Base-by-base conservation (phyloP, 768 basidiomycete genomes). In the Lyophyllum atratum region DNA sequence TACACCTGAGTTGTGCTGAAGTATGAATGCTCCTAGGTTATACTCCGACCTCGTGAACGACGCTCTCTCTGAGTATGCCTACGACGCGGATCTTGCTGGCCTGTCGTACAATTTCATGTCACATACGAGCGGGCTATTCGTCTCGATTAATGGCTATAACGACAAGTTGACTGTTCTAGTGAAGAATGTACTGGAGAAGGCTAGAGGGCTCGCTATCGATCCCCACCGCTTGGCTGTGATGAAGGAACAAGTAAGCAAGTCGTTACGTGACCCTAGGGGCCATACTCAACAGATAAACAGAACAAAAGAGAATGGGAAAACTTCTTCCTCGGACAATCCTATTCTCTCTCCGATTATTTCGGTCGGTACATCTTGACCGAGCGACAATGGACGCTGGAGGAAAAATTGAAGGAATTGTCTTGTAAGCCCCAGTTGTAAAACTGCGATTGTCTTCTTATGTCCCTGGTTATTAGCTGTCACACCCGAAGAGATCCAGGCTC, bases 71-170 rank as follows among this genome's bases (percentile, higher is more conserved):
- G 97, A 99, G 72, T 94, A 90, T 64, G 78, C 92, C 0, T 98
- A 98, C 68, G 89, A 95, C 66, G 97, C 97, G 11, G 89, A 91
- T 40, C 82, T 98, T 24, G 97, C 96, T 14, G 95, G 95, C 25
- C 79, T 98, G 33, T 75, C 77, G 4, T 98, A 95, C 70, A 80
- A 74, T 59, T 80, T 95, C 58, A 72, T 80, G 24, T 75, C 81
- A 11, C 81, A 86, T 60, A 76, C 79, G 2, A 85, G 85, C 12
- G 91, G 92, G 1, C 68, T 97, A 47, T 82, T 76, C 40, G 71
- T 97, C 44, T 76, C 80, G 2, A 76, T 93, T 52, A 81, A 78
- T 45, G 97, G 97, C 6, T 98, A 97, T 74, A 95, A 94, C 66
- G 95, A 98, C 73, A 98, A 96, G 72, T 76, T 93, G 60, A 75